Evolutionary conservation across 176 grass and related monocot species (phyloP), one percentile per base, ranked within the genome.

Genomic region (Hyparrhenia diplandra): DNA sequence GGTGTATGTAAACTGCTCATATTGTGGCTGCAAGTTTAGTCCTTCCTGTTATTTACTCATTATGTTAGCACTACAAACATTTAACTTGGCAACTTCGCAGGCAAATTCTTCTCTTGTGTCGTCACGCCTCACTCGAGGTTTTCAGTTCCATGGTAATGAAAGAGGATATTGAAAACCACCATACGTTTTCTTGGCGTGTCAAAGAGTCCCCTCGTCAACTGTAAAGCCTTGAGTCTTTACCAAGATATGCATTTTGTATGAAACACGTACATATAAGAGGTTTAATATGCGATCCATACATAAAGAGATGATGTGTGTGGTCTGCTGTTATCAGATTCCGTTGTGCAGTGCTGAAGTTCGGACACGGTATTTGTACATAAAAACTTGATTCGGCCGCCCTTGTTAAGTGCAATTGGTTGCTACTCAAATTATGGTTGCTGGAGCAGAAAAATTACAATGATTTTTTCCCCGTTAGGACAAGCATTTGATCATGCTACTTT

Each of bases 131-230:
- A 95, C 88, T 78, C 83, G 92, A 88, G 96, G 92, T 73, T 93
- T 98, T 89, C 84, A 93, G 75, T 92, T 91, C 81, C 90, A 86
- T 14, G 92, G 92, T 66, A 91, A 86, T 54, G 90, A 98, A 75
- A 74, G 86, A 92, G 96, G 96, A n/a, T n/a, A n/a, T n/a, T n/a
- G n/a, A n/a, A n/a, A n/a, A n/a, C n/a, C n/a, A n/a, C n/a, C n/a
- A n/a, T n/a, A n/a, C n/a, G n/a, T n/a, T n/a, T n/a, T n/a, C n/a
- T n/a, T n/a, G n/a, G n/a, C n/a, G n/a, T n/a, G n/a, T 76, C 41
- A 79, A 89, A 69, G 42, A 73, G 41, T 6, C 72, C n/a, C n/a
- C 28, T 84, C 21, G 0, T 69, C 43, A 76, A 82, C 32, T 80
- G 87, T 89, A 81, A 82, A 81, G 45, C 68, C 41, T 71, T 23